Conservation (phyloP, 495 filamentous ascomycete genomes). For the Letharia lupina region DNA sequence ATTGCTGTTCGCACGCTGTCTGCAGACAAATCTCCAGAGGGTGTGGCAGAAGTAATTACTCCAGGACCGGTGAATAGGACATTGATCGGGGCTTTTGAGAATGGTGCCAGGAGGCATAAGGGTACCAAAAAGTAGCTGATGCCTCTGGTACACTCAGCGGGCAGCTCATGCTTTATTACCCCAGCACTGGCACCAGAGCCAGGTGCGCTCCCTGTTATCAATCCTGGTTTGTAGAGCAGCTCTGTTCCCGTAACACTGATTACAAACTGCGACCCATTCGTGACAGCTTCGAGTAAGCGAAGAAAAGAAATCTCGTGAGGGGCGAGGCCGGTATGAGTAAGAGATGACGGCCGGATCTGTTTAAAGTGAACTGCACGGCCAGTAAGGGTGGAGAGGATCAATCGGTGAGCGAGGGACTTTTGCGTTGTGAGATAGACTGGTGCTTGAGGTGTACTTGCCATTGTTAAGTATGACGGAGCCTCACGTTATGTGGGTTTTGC, state of each 20-base stretch:
- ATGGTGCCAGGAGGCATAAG: constrained; percentile 84
- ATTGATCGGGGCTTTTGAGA: constrained; percentile 80
- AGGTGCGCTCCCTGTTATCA: constrained; percentile 72
- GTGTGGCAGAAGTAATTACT: constrained; percentile 83
- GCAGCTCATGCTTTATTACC: constrained; percentile 68
- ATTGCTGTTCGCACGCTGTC: constrained; percentile 92
- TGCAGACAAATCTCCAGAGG: constrained; percentile 72
- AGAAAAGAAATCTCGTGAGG: constrained; percentile 93
- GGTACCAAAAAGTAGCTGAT: constrained; percentile 89
- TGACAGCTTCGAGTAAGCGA: constrained; percentile 85
- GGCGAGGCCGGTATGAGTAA: constrained; percentile 76
- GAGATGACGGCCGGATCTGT: constrained; percentile 78
- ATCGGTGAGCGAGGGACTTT: constrained; percentile 69
- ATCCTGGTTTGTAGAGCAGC: constrained; percentile 79
- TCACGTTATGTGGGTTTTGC: not conserved
- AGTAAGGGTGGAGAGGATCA: constrained; percentile 85
- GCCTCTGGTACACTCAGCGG: constrained; percentile 63
- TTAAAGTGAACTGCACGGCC: constrained; percentile 85
- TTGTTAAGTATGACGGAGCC: constrained; percentile 12
- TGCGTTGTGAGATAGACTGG: constrained; percentile 70
- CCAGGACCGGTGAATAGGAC: constrained; percentile 83
- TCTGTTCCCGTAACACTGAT: constrained; percentile 93
- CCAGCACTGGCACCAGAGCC: constrained; percentile 62
- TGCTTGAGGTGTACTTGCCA: constrained; percentile 39
- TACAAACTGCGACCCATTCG: constrained; percentile 90